phyloP scores from a whole-genome alignment of 2,329 filamentous ascomycete species.

The Curvularia hawaiiensis region DNA sequence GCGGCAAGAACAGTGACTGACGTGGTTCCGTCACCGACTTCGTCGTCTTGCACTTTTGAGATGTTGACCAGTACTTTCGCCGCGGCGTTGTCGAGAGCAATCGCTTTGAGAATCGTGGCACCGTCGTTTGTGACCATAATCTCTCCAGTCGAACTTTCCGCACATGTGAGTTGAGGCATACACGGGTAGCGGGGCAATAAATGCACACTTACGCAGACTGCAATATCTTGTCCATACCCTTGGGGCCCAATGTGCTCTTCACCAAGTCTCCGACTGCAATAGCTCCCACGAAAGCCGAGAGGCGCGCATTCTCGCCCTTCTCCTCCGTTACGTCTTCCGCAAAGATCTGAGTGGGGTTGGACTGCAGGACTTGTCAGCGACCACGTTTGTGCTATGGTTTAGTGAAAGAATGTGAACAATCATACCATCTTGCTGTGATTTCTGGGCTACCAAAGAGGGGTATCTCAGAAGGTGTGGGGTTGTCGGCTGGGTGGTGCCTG shows the following conservation, averaged over 20 bases:
- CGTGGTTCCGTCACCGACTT: constrained; percentile 97
- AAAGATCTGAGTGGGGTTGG: constrained; percentile 95
- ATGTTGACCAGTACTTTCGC: constrained; percentile 99
- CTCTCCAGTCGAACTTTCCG: constrained; percentile 81
- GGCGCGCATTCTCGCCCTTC: constrained; percentile 98
- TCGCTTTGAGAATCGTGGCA: constrained; percentile 96
- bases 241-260: constrained; percentile 95
- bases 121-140: constrained; percentile 99
- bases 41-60: constrained; percentile 98
- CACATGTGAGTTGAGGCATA: constrained; percentile 28
- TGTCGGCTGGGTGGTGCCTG: constrained; percentile 33
- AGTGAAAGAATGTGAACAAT: not conserved
- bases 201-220: constrained; percentile 78
- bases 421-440: constrained; percentile 40
- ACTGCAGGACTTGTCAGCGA: constrained; percentile 34
- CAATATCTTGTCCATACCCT: constrained; percentile 99
- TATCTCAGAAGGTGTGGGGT: constrained; percentile 39
- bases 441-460: constrained; percentile 35
- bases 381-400: not conserved
- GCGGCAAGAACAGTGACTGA: constrained; percentile 96
- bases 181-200: constrained; percentile 4
- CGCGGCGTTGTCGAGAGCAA: constrained; percentile 96
- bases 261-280: constrained; percentile 97
- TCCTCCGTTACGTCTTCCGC: constrained; percentile 96
- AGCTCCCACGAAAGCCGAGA: constrained; percentile 96